Evolutionary conservation across 768 basidiomycete genomes (phyloP).

Genomic region (Lactifluus rugatus): DNA sequence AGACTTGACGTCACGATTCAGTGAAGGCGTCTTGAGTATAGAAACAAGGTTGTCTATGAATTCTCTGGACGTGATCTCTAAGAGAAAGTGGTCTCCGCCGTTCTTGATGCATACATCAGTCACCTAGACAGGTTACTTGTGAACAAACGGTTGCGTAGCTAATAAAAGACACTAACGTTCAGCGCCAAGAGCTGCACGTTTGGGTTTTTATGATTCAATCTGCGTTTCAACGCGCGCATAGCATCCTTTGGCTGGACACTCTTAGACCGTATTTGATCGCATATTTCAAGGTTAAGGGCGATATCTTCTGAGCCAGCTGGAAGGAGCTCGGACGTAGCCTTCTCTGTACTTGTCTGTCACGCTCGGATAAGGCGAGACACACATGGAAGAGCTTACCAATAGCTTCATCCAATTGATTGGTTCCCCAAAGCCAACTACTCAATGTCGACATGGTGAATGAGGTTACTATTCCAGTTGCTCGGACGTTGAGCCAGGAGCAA

Average conservation of each 20-base stretch:
- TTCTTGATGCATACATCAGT: constrained; percentile 95
- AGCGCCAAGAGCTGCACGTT: constrained; percentile 89
- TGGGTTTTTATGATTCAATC: constrained; percentile 89
- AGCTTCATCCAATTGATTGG: constrained; percentile 19
- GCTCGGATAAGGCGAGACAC: background rate
- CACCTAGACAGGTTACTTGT: constrained; percentile 38
- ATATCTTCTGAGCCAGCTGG: constrained; percentile 84
- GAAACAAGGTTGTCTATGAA: constrained; percentile 92
- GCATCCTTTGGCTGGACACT: constrained; percentile 76
- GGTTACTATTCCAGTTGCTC: background rate
- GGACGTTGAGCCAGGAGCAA: background rate
- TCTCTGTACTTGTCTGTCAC: constrained; percentile 43
- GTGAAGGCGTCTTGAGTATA: constrained; percentile 64
- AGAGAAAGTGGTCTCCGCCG: constrained; percentile 84
- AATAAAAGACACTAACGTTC: constrained; percentile 45
- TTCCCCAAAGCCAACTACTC: constrained; percentile 20
- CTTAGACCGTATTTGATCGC: constrained; percentile 93
- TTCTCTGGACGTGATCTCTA: constrained; percentile 77
- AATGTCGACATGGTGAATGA: constrained; percentile 15
- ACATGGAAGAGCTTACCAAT: constrained; percentile 8
- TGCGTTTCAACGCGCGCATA: constrained; percentile 78
- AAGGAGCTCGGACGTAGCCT: constrained; percentile 85
- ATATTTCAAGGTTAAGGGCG: constrained; percentile 88
- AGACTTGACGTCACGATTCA: constrained; percentile 78
- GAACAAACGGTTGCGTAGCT: background rate